A percentile compares a stretch with the other conserved stretches of the same genome.
Evolutionary conservation across 768 basidiomycete species (phyloP).

Genomic region (Suillus alpinus): DNA sequence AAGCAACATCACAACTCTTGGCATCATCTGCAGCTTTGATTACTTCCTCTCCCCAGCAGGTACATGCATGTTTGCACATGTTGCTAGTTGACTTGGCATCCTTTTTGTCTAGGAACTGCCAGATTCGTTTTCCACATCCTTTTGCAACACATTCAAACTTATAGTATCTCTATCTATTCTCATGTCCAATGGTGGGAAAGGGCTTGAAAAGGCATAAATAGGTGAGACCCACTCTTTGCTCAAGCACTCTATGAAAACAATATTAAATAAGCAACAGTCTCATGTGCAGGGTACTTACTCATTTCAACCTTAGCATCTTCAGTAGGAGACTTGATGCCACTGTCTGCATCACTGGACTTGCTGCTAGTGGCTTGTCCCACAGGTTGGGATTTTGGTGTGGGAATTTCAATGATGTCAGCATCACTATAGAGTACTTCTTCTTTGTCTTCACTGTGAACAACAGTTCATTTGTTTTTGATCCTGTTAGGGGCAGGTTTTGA

Average conservation of each 20-base stretch:
- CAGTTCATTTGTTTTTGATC: background rate
- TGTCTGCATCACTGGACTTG: too few species aligned
- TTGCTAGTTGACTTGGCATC: conserved; percentile 30
- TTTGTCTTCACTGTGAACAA: background rate
- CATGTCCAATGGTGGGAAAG: conserved; percentile 14
- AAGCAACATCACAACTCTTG: background rate
- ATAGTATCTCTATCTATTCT: conserved; percentile 16
- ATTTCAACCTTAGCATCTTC: too few species aligned
- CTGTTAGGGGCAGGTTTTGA: background rate
- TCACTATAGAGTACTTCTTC: background rate
- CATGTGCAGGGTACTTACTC: too few species aligned
- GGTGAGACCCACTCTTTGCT: conserved; percentile 24
- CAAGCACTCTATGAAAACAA: conserved; percentile 10
- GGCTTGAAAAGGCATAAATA: conserved; percentile 29
- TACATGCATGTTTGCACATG: conserved; percentile 22
- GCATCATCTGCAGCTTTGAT: conserved; percentile 12
- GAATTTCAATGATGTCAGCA: background rate
- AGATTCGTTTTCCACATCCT: conserved; percentile 14
- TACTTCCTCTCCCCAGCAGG: conserved; percentile 33
- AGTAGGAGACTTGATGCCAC: too few species aligned
- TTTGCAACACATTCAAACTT: conserved; percentile 22
- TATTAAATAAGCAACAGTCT: too few species aligned
- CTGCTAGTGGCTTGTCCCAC: too few species aligned
- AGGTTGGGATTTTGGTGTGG: too few species aligned
- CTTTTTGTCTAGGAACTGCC: conserved; percentile 21